Base-by-base conservation (phyloP, 1,284 basidiomycete genomes). In the Coriolopsis trogii region DNA sequence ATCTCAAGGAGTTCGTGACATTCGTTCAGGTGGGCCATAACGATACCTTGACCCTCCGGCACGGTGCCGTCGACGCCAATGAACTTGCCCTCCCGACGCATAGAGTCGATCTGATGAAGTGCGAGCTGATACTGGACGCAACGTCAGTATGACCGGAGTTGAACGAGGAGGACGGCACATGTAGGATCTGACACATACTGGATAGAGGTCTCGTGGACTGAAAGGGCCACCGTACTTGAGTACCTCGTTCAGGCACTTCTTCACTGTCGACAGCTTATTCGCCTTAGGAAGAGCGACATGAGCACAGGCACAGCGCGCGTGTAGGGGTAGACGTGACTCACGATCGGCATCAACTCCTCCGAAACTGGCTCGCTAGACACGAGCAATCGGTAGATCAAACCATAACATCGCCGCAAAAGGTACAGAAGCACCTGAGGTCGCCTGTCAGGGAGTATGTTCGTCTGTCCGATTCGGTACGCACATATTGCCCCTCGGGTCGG, bases 291-390 rank as follows among this genome's bases (percentile, higher is more conserved):
- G 16, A 56, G 12, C 47, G 40, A 34, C 29, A 3, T 8, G 24
- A 29, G 21, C 21, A 38, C 30, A 28, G 47, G 6, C 21, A 3
- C 9, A 21, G 23, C 15, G 26, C 9, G 34, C 18, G 28, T 9
- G 42, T 18, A 12, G 18, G 6, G 33, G 6, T 2, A 8, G 28
- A 51, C 41, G 56, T 64, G 3, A 72, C 87, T 61, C 71, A 96
- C 96, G 52, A 98, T 85, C 6, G 95, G 95, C 89, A 97, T 97
- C 26, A 98, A 75, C 70, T 98, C 95, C 69, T 98, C 95, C 0
- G 94, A 97, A n/a, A 99, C 95, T 0, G 97, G 97, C 73, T 98
- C 96, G 50, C 92, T 95, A n/a, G 95, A 95, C 21, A 95, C 95
- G 59, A 99, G 84, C 43, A 99, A 73, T 24, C 91, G 84, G 72